Conservation (phyloP, 2,329 filamentous ascomycete species). For the Exserohilum rostratum region DNA sequence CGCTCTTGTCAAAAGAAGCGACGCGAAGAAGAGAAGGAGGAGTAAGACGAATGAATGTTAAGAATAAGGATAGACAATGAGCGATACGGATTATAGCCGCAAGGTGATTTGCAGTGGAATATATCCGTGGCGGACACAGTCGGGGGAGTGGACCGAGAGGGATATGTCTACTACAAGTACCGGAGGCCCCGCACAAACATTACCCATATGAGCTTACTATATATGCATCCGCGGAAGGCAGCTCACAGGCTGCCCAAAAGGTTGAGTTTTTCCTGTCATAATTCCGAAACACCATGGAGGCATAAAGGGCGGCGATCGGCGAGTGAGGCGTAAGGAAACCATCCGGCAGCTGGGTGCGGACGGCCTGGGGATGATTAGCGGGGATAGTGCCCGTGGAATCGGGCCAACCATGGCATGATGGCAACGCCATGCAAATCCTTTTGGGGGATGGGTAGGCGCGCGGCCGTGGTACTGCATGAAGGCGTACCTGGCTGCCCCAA, state of each 20-base stretch:
- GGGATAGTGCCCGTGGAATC: neutral
- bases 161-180: constrained; percentile 17
- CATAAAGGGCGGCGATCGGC: constrained; percentile 34
- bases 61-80: constrained; percentile 20
- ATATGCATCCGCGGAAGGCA: constrained; percentile 18
- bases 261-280: constrained; percentile 17
- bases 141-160: constrained; percentile 16
- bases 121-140: constrained; percentile 19
- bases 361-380: constrained; percentile 10
- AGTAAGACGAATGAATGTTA: neutral
- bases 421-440: neutral
- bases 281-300: constrained; percentile 26
- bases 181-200: constrained; percentile 9
- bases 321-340: constrained; percentile 37
- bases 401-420: constrained; percentile 14
- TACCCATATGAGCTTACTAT: constrained; percentile 25
- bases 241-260: constrained; percentile 3
- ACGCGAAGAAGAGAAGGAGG: constrained; percentile 8
- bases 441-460: too few relatives aligned
- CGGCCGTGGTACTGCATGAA: too few relatives aligned
- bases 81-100: constrained; percentile 1
- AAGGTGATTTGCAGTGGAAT: constrained; percentile 11
- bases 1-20: constrained; percentile 26
- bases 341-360: too few relatives aligned
- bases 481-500: neutral